These are phyloP conservation scores for Epichloe scottii DNA, from an alignment of 2,329 filamentous ascomycete genomes.

Conservation along the genomic window DNA sequence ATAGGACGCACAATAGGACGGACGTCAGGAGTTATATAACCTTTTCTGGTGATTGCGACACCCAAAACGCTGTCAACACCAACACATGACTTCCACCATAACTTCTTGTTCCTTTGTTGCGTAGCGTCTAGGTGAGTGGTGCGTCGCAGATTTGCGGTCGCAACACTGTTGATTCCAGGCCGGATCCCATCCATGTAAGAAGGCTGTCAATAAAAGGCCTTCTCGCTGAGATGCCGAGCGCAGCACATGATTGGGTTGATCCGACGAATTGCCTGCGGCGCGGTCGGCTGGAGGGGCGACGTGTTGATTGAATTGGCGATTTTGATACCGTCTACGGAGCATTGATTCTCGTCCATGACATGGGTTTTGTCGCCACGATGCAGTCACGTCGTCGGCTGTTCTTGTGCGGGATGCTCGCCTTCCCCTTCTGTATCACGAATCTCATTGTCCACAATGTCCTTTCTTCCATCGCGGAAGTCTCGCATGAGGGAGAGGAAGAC, in stretches of 20 bases:
- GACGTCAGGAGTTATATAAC: not conserved
- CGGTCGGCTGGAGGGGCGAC: not conserved
- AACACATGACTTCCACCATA: too few relatives aligned
- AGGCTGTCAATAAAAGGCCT: constrained; percentile 10
- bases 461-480: constrained; percentile 31
- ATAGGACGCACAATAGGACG: too few relatives aligned
- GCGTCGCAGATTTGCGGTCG: too few relatives aligned
- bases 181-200: too few relatives aligned
- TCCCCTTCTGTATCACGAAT: constrained; percentile 20
- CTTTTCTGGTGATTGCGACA: not conserved
- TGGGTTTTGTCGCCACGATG: not conserved
- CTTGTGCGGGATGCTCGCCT: constrained; percentile 1
- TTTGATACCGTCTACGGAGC: not conserved
- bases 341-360: not conserved
- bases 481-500: constrained; percentile 32
- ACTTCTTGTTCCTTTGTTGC: too few relatives aligned
- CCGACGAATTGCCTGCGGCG: not conserved
- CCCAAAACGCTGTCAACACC: not conserved
- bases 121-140: too few relatives aligned
- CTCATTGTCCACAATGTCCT: constrained; percentile 30
- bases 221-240: constrained; percentile 13
- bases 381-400: constrained; percentile 8
- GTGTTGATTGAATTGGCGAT: too few relatives aligned
- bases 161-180: too few relatives aligned
- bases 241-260: constrained; percentile 11